Evolutionary conservation across 139 green algal species (phyloP), one percentile per base, ranked within the genome.

Genomic region (Chlamydomonas schloesseri): DNA sequence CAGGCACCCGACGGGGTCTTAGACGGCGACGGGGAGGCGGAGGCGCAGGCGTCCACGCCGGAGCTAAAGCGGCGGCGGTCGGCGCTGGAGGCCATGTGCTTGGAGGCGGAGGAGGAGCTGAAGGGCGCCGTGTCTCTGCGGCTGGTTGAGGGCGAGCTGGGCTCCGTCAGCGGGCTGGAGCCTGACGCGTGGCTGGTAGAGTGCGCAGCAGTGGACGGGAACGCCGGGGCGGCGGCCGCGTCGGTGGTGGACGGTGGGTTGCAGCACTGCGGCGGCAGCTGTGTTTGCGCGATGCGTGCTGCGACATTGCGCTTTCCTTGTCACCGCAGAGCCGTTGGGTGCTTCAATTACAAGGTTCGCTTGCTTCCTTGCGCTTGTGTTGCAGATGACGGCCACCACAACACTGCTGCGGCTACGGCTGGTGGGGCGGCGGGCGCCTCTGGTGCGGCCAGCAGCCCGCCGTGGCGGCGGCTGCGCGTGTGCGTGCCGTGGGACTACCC

Each of bases 401-500:
- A 8, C 42, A 50, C 42, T 31, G 53, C 42, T 31, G 53, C 47
- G 15, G 8, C 47, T 13, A 8, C 42, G 42, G 42, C 42, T 13
- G 42, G 6, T 5, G 42, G 42, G 42, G 42, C 42, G 42, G 42
- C 42, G 42, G 42, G 42, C 42, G 42, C 42, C 42, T 13, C 42
- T 8, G 42, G 42, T 8, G 42, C 42, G 6, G 42, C 42, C 42
- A 50, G 42, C 42, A 8, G 23, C 17, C 23, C 70, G 0, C 10
- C 36, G 21, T 85, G 79, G 79, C 68, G 55, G 46, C 79, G 79
- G 47, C 67, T 85, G n/a, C 67, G 79, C 21, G 23, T 85, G 3
- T 31, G 47, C 31, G 47, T 85, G n/a, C 79, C 79, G n/a, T 68
- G 65, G 79, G 65, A 55, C 6, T 84, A 65, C 65, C 79, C 79